A percentile compares a stretch with the other conserved stretches of the same genome.
Evolutionary conservation across 2,329 filamentous ascomycete genomes (phyloP).

Genomic region (Talaromyces sp.): DNA sequence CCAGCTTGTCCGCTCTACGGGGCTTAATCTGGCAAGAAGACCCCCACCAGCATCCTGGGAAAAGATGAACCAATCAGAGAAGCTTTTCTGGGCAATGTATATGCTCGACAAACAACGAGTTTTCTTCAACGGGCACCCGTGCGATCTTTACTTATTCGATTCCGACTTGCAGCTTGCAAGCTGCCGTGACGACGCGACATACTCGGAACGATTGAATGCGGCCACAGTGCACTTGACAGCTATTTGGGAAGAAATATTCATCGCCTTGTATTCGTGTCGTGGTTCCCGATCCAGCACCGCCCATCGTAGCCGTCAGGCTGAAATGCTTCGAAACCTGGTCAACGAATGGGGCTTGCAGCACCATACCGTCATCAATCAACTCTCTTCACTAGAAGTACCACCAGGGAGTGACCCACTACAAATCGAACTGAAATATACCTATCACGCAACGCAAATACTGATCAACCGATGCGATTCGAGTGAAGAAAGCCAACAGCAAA

Average conservation of each 20-base stretch:
- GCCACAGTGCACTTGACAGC: background rate
- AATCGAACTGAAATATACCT: conserved; percentile 15
- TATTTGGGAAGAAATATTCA: conserved; percentile 16
- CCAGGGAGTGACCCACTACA: conserved; percentile 1
- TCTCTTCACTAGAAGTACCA: background rate
- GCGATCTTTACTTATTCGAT: conserved; percentile 14
- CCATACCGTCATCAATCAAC: background rate
- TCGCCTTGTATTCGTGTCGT: conserved; percentile 9
- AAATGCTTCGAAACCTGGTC: background rate
- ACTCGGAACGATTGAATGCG: background rate
- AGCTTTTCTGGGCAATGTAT: conserved; percentile 12
- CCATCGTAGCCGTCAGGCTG: background rate
- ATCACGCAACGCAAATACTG: conserved; percentile 9
- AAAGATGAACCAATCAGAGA: background rate
- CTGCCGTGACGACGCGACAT: background rate
- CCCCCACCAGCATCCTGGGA: background rate
- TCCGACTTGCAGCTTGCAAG: conserved; percentile 9
- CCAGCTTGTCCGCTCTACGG: background rate
- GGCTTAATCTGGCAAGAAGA: conserved; percentile 1
- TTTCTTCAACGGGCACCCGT: conserved; percentile 14
- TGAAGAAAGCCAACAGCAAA: conserved; percentile 5
- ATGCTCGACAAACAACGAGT: conserved; percentile 12
- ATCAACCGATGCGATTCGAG: background rate
- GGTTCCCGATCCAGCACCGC: background rate
- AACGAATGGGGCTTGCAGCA: conserved; percentile 12